These are phyloP conservation scores for Alectoria sarmentosa DNA, from an alignment of 495 filamentous ascomycete genomes.

Conservation along the genomic window DNA sequence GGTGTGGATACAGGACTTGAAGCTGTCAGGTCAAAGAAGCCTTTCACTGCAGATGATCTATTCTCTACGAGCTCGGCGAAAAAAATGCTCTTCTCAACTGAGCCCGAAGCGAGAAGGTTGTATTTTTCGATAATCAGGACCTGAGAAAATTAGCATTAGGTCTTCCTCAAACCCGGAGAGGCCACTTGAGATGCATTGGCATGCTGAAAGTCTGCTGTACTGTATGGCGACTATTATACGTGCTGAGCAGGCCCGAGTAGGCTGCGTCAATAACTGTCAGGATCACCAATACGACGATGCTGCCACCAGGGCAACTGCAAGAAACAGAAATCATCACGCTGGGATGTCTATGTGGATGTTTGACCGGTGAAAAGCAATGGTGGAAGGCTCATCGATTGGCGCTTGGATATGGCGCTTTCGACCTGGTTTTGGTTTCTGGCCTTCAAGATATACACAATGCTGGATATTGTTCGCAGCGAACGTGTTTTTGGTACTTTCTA, in stretches of 20 bases:
- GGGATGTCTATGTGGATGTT: not conserved
- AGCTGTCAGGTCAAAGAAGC: slow-evolving; percentile 7
- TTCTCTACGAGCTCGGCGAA: not conserved
- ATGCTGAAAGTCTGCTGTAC: not conserved
- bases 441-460: not conserved
- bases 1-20: slow-evolving; percentile 13
- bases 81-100: not conserved
- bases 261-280: not conserved
- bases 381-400: not conserved
- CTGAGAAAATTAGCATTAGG: not conserved
- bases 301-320: not conserved
- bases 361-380: not conserved
- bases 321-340: not conserved
- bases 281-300: not conserved
- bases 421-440: not conserved
- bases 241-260: not conserved
- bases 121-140: slow-evolving; percentile 22
- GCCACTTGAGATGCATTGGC: not conserved
- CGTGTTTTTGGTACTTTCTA: not conserved
- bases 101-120: slow-evolving; percentile 19
- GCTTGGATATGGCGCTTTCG: not conserved
- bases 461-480: not conserved
- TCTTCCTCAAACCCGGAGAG: not conserved
- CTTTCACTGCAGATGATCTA: slow-evolving; percentile 6
- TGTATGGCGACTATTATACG: not conserved